Evolutionary conservation across 192 early-diverging fungal genomes (phyloP).

Genomic region (Umbelopsis sp.): DNA sequence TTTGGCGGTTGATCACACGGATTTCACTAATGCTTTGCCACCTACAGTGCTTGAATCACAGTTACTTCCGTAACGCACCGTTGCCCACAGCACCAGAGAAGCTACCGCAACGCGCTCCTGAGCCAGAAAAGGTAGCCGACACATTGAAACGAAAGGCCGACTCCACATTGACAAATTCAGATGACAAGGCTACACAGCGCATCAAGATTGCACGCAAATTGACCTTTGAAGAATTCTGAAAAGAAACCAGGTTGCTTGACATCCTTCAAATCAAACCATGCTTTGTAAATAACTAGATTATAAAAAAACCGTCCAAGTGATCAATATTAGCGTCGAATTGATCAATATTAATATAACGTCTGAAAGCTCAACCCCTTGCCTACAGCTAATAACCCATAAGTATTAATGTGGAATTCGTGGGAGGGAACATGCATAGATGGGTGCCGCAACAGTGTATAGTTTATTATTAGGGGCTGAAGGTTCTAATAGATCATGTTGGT

Average conservation of each 20-base stretch:
- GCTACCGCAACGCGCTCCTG: conserved; percentile 59
- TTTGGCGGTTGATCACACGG: background rate
- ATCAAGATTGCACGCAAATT: conserved; percentile 10
- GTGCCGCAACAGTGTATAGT: too few species aligned
- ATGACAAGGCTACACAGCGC: background rate
- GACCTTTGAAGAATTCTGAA: background rate
- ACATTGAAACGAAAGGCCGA: conserved; percentile 26
- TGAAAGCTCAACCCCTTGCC: too few species aligned
- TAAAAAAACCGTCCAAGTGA: too few species aligned
- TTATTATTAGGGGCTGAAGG: too few species aligned
- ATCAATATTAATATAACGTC: too few species aligned
- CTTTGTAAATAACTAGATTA: too few species aligned
- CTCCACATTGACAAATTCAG: background rate
- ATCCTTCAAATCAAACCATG: background rate
- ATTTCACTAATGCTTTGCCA: conserved; percentile 5
- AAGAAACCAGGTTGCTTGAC: background rate
- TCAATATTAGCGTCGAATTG: too few species aligned
- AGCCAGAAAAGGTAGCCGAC: conserved; percentile 20
- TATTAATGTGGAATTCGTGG: too few species aligned
- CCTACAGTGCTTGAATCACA: conserved; percentile 62
- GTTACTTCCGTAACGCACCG: conserved; percentile 76
- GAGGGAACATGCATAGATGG: too few species aligned
- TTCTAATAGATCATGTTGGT: too few species aligned
- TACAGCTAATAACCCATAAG: too few species aligned
- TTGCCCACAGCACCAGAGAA: conserved; percentile 68